Percentiles rank a stretch among this genome's conserved stretches.
Evolutionary conservation across 805 yeast species (phyloP).

Genomic region (Ogataea siamensis): DNA sequence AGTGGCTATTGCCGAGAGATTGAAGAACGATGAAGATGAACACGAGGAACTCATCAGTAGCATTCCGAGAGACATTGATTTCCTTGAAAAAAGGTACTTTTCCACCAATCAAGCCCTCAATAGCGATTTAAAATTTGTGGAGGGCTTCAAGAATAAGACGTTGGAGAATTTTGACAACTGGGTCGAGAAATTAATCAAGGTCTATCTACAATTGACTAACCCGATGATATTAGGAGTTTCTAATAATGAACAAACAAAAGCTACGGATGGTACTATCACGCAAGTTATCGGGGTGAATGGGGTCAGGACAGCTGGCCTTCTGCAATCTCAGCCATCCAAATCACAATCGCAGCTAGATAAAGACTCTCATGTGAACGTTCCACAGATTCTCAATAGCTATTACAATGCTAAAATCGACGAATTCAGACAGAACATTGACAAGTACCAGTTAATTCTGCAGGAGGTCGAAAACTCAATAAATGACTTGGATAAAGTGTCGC

Average conservation of each 20-base stretch:
- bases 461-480: conserved; percentile 63
- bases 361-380: conserved; percentile 43
- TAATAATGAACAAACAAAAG: conserved; percentile 23
- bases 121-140: conserved; percentile 46
- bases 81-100: conserved; percentile 56
- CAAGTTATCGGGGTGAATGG: conserved; percentile 34
- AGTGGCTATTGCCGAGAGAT: conserved; percentile 65
- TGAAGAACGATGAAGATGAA: conserved; percentile 58
- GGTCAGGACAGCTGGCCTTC: conserved; percentile 21
- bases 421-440: conserved; percentile 44
- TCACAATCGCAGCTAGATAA: conserved; percentile 36
- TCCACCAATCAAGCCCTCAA: conserved; percentile 63
- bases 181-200: conserved; percentile 39
- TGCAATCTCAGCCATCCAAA: conserved; percentile 23
- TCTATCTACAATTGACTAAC: conserved; percentile 36
- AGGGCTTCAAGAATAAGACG: conserved; percentile 41
- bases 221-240: conserved; percentile 30
- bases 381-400: conserved; percentile 50
- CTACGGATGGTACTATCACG: conserved; percentile 23
- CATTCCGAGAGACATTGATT: conserved; percentile 70
- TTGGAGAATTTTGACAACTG: conserved; percentile 37
- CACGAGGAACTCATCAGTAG: conserved; percentile 65
- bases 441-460: conserved; percentile 44
- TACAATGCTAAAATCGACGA: conserved; percentile 46
- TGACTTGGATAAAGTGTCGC: conserved; percentile 50